Percentiles rank a stretch among this genome's conserved stretches.
Evolutionary conservation across 768 basidiomycete genomes (phyloP).

Genomic region (Boletus reticulatus): DNA sequence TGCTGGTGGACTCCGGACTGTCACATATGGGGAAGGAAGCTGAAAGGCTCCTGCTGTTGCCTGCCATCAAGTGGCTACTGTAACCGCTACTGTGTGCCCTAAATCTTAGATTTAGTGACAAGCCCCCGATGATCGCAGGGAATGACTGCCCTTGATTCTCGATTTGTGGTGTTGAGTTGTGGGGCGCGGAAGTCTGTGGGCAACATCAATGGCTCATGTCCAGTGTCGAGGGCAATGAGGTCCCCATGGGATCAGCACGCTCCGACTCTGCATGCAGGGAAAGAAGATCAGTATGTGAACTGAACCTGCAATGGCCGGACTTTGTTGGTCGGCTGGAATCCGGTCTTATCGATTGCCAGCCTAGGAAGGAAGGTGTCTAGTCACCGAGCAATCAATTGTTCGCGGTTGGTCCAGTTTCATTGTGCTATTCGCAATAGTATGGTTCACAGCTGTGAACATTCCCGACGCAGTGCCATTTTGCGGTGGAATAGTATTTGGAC

Average conservation of each 20-base stretch:
- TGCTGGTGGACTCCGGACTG: constrained; percentile 1
- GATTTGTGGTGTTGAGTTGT: not conserved
- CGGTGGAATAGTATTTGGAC: too few relatives aligned
- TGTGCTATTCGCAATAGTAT: not conserved
- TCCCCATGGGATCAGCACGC: not conserved
- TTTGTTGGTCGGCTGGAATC: too few relatives aligned
- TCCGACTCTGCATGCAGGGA: not conserved
- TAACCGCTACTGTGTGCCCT: constrained; percentile 4
- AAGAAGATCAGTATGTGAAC: not conserved
- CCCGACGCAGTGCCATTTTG: too few relatives aligned
- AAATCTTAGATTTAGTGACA: constrained; percentile 9
- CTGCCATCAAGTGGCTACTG: not conserved
- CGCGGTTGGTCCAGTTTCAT: too few relatives aligned
- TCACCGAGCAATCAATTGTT: too few relatives aligned
- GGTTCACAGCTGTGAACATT: not conserved
- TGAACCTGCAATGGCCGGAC: not conserved
- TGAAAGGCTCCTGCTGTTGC: not conserved
- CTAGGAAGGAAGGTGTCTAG: too few relatives aligned
- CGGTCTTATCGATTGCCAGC: too few relatives aligned
- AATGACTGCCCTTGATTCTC: constrained; percentile 6
- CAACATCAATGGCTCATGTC: not conserved
- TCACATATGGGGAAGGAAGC: not conserved
- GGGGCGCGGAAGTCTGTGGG: not conserved
- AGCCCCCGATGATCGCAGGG: constrained; percentile 9
- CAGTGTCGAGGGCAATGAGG: not conserved